Evolutionary conservation across 2,329 filamentous ascomycete species (phyloP).

Genomic region (Cadophora sp.): DNA sequence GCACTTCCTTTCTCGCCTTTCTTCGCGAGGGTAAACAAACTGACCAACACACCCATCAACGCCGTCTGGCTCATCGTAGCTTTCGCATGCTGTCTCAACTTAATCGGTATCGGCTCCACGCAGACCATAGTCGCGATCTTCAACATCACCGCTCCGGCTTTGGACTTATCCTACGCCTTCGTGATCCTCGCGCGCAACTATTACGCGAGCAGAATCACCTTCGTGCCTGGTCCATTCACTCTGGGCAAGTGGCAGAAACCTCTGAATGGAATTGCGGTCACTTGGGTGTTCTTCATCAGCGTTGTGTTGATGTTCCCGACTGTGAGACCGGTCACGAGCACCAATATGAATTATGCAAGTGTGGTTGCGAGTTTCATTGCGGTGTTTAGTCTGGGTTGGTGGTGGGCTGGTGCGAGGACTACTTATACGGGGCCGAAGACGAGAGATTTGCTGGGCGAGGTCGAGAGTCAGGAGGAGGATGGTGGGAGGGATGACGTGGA

Average conservation of each 20-base stretch:
- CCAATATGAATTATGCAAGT: conserved; percentile 59
- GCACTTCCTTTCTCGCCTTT: conserved; percentile 62
- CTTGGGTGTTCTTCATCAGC: conserved; percentile 68
- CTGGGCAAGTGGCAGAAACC: conserved; percentile 61
- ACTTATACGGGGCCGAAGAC: conserved; percentile 65
- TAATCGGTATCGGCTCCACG: conserved; percentile 58
- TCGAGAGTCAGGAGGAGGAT: conserved; percentile 9
- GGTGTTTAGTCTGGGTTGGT: conserved; percentile 57
- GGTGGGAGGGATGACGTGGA: background rate
- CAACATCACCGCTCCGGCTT: conserved; percentile 58
- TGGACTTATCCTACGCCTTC: conserved; percentile 62
- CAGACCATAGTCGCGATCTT: conserved; percentile 60
- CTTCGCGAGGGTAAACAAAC: conserved; percentile 58
- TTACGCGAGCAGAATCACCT: conserved; percentile 36
- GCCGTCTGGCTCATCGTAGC: conserved; percentile 69
- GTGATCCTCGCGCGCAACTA: conserved; percentile 59
- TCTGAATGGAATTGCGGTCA: conserved; percentile 62
- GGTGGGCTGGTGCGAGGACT: conserved; percentile 47
- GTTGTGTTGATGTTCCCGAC: conserved; percentile 63
- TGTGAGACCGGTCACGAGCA: conserved; percentile 52
- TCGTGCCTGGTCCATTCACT: conserved; percentile 57
- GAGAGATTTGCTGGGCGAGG: conserved; percentile 49
- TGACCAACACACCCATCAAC: conserved; percentile 65
- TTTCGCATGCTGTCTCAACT: conserved; percentile 59
- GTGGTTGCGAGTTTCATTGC: conserved; percentile 54